These are phyloP conservation scores for Dendrobium catenatum DNA, from an alignment of 106 monocot genomes.

Conservation along the genomic window DNA sequence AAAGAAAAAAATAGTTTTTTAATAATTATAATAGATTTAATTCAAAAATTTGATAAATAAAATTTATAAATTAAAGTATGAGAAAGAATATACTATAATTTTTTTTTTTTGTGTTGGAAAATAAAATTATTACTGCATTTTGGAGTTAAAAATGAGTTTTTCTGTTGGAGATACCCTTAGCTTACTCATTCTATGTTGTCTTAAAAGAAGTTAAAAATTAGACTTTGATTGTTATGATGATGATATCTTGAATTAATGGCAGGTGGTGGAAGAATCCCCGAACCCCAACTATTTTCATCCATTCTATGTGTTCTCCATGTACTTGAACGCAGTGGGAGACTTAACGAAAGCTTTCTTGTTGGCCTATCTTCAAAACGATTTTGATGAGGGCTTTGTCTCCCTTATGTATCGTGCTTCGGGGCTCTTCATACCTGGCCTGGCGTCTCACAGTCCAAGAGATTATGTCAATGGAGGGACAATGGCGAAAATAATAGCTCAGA, in stretches of 20 bases:
- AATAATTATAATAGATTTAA: too few species aligned
- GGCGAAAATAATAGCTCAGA: slow-evolving; percentile 2
- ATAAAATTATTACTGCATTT: too few species aligned
- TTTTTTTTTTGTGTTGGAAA: too few species aligned
- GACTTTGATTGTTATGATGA: too few species aligned
- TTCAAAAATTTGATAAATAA: too few species aligned
- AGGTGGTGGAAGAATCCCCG: slow-evolving; percentile 32
- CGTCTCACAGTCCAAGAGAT: slow-evolving; percentile 44
- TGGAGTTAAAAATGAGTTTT: too few species aligned
- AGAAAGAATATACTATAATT: too few species aligned
- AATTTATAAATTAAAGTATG: too few species aligned
- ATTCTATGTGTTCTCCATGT: slow-evolving; percentile 5
- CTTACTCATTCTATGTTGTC: too few species aligned
- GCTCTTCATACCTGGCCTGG: slow-evolving; percentile 22
- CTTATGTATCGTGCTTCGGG: slow-evolving; percentile 21
- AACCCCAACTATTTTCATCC: slow-evolving; percentile 34
- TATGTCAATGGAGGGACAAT: slow-evolving; percentile 31
- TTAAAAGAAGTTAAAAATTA: too few species aligned
- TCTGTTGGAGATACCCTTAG: too few species aligned
- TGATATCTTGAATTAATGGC: neutral
- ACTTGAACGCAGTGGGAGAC: slow-evolving; percentile 15
- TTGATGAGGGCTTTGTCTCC: slow-evolving; percentile 16
- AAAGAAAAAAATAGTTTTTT: too few species aligned
- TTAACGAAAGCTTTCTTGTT: slow-evolving; percentile 22
- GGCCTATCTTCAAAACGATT: slow-evolving; percentile 9